Percentiles rank a stretch among this genome's conserved stretches.
These are phyloP conservation scores for Inonotus obliquus DNA, from an alignment of 1,284 basidiomycete species.

Conservation along the genomic window DNA sequence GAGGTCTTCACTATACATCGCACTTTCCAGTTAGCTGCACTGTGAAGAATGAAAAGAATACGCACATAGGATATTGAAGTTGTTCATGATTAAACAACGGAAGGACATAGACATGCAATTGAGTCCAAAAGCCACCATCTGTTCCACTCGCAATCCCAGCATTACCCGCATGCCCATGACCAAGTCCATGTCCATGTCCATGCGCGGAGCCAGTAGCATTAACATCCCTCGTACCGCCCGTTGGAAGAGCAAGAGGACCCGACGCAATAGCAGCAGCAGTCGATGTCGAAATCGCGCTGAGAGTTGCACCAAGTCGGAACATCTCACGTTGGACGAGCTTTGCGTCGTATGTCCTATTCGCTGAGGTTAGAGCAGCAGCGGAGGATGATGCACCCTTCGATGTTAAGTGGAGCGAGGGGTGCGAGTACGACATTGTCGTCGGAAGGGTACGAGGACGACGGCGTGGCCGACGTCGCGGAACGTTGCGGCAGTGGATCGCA, in stretches of 20 bases:
- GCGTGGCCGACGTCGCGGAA: neutral
- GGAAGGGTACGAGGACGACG: too few species aligned
- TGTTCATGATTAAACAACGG: constrained; percentile 92
- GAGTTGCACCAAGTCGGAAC: constrained; percentile 17
- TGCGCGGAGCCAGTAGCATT: constrained; percentile 10
- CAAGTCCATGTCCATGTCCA: constrained; percentile 20
- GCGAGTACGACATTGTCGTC: neutral
- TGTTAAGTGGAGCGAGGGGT: neutral
- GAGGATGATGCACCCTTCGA: constrained; percentile 16
- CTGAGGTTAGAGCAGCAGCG: constrained; percentile 8
- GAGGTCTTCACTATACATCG: constrained; percentile 74
- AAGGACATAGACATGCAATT: constrained; percentile 80
- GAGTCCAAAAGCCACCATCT: constrained; percentile 66
- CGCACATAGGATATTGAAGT: constrained; percentile 80
- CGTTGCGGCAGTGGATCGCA: neutral
- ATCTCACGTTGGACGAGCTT: constrained; percentile 22
- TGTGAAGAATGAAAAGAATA: constrained; percentile 12
- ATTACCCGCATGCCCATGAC: constrained; percentile 24
- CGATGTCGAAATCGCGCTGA: constrained; percentile 13
- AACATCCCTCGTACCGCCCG: constrained; percentile 25
- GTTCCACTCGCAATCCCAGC: constrained; percentile 22
- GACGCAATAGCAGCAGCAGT: constrained; percentile 30
- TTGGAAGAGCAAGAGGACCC: constrained; percentile 30
- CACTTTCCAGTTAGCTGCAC: neutral
- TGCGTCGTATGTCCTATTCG: constrained; percentile 20